phyloP scores from a whole-genome alignment of 805 yeast genomes.

The Grigorovia yakushimaensis region DNA sequence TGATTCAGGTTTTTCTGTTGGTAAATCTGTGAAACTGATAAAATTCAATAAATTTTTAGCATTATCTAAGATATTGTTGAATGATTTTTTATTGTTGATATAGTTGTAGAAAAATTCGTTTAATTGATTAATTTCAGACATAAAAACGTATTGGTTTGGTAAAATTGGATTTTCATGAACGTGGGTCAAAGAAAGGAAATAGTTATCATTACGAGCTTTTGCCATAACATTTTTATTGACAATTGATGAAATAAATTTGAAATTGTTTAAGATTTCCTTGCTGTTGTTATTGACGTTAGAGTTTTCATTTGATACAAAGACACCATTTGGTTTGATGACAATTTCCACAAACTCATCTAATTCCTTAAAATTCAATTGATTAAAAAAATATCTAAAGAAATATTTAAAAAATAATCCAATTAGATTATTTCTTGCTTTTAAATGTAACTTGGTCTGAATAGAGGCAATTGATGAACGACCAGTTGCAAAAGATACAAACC shows the following conservation, averaged over 20 bases:
- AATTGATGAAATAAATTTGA: constrained; percentile 67
- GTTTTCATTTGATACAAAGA: constrained; percentile 18
- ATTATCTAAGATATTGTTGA: constrained; percentile 34
- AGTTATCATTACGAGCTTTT: constrained; percentile 61
- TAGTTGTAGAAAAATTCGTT: constrained; percentile 42
- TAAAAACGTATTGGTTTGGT: constrained; percentile 69
- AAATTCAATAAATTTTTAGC: constrained; percentile 45
- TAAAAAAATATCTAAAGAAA: constrained; percentile 47
- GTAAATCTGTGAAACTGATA: constrained; percentile 78
- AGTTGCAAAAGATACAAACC: constrained; percentile 61
- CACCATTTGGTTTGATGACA: constrained; percentile 42
- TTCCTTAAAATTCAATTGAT: constrained; percentile 43
- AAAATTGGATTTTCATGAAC: constrained; percentile 63
- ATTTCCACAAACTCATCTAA: constrained; percentile 48
- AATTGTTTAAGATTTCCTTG: constrained; percentile 36
- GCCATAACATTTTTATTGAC: constrained; percentile 82
- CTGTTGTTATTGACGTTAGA: constrained; percentile 24
- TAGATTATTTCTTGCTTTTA: constrained; percentile 74
- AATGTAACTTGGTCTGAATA: constrained; percentile 48
- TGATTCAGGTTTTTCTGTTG: constrained; percentile 56
- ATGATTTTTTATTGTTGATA: constrained; percentile 4
- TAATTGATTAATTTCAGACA: constrained; percentile 82
- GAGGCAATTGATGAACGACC: constrained; percentile 75
- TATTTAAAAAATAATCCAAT: constrained; percentile 58
- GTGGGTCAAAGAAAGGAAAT: constrained; percentile 75